phyloP scores from a whole-genome alignment of 2,329 filamentous ascomycete genomes.

The Claviceps pazoutovae region DNA sequence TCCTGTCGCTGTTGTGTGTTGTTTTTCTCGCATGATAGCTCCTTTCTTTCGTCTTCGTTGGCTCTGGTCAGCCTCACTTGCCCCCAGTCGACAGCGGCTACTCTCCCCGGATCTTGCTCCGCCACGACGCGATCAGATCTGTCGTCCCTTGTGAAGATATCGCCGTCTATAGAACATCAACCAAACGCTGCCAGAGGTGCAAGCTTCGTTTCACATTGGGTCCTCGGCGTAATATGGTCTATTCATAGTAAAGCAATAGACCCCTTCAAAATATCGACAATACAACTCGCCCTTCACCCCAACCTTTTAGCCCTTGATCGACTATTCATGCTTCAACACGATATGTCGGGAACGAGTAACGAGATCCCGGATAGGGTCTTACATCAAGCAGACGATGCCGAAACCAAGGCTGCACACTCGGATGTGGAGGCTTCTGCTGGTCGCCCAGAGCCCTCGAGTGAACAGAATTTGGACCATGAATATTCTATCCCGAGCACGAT shows the following conservation, averaged over 20 bases:
- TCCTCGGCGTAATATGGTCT: conserved; percentile 3
- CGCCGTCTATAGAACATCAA: not conserved
- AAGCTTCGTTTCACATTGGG: not conserved
- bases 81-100: not conserved
- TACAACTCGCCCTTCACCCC: not conserved
- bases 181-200: not conserved
- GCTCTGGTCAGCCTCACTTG: not conserved
- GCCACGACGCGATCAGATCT: conserved; percentile 1
- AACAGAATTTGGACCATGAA: conserved; percentile 28
- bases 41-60: not conserved
- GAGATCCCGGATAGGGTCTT: conserved; percentile 20
- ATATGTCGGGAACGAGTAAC: conserved; percentile 20
- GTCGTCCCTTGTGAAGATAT: not conserved
- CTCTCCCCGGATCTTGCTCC: not conserved
- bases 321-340: not conserved
- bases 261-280: not conserved
- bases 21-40: not conserved
- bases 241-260: not conserved
- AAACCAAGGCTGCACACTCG: conserved; percentile 14
- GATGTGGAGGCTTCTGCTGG: conserved; percentile 21
- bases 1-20: not conserved
- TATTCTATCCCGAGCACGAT: conserved; percentile 29
- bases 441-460: conserved; percentile 14
- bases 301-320: not conserved
- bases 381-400: conserved; percentile 17